Base-by-base conservation (phyloP, 306 rosid genomes). In the Cyclanthera cordifolia region DNA sequence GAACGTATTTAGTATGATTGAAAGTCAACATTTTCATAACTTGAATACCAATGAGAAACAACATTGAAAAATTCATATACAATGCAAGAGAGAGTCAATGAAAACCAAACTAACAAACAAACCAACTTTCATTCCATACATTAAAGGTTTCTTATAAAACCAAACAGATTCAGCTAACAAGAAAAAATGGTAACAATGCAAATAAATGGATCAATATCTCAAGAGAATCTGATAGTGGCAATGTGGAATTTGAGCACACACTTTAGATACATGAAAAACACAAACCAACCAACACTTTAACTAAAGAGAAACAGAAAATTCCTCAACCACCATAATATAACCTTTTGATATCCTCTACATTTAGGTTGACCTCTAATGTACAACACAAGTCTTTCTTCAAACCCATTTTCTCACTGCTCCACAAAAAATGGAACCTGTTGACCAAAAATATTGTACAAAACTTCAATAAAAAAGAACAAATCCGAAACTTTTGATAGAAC, bases 181-280 rank as follows among this genome's bases (percentile, higher is more conserved):
- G 17, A 30, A n/a, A 56, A 55, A 25, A 12, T 14, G 14, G 14
- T 8, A 28, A 30, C 15, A 16, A 24, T n/a, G 8, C 34, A 27
- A 60, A 60, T 10, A 34, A 32, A 60, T 60, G 67, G 10, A 34
- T 60, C 27, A 34, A 2, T 32, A 27, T 60, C 27, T 37, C 27
- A 34, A 60, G 25, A 34, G 21, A 60, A 60, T 43, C 67, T 34
- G 27, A 60, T n/a, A 8, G 19, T 60, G 67, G 67, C 67, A 60
- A 60, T 34, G 67, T 17, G 67, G 23, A 60, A 32, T 17, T 60
- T 37, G 27, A 37, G 67, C 27, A 37, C 15, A 28, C 12, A 60
- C 49, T 19, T 60, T 60, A 17, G 28, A 60, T 60, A 60, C 67
- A 60, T 60, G 48, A 60, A 60, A 60, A 60, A 60, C 28, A 28